Evolutionary conservation across 148 eudicot species (phyloP).

Genomic region (Chenopodium berlandieri): DNA sequence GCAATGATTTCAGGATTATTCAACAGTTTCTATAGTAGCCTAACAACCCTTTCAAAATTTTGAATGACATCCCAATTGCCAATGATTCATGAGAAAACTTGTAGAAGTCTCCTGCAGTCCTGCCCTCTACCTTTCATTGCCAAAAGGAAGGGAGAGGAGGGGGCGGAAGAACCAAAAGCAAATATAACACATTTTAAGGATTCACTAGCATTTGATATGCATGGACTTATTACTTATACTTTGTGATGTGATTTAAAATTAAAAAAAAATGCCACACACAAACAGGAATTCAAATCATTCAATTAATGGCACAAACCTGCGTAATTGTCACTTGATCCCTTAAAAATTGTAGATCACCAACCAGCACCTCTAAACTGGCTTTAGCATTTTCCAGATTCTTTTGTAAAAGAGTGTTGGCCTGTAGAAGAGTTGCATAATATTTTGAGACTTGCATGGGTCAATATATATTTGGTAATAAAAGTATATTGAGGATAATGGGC

Average conservation of each 20-base stretch:
- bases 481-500: constrained; percentile 13
- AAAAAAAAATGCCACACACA: too few relatives aligned
- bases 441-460: not conserved
- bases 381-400: constrained; percentile 88
- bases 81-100: not conserved
- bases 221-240: not conserved
- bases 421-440: constrained; percentile 23
- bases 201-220: not conserved
- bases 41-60: not conserved
- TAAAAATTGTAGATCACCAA: constrained; percentile 74
- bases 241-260: not conserved
- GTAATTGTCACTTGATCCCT: constrained; percentile 92
- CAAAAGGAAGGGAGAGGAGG: not conserved
- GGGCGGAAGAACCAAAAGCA: not conserved
- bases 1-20: not conserved
- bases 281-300: not conserved
- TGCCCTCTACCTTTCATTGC: not conserved
- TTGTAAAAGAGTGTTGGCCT: constrained; percentile 75
- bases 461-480: not conserved
- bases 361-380: constrained; percentile 85
- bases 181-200: not conserved
- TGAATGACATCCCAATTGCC: too few relatives aligned
- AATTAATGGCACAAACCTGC: constrained; percentile 52
- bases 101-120: not conserved
- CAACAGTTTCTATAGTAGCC: not conserved